These are phyloP conservation scores for Leccinum solheimii DNA, from an alignment of 1,284 basidiomycete genomes.

Conservation along the genomic window DNA sequence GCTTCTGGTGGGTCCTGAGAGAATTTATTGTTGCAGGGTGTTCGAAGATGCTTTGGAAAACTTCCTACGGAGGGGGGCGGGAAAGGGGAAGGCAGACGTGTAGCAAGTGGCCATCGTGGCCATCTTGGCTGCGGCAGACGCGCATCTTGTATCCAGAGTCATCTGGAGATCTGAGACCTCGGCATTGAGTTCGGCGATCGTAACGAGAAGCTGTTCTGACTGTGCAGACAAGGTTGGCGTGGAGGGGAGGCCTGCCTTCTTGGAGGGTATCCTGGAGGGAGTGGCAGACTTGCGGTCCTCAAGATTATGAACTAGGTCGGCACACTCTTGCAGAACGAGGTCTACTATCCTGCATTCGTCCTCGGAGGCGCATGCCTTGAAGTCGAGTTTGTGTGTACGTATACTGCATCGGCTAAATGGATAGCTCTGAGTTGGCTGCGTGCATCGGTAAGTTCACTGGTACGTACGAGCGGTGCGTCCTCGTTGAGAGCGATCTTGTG, in stretches of 20 bases:
- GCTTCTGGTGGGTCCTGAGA: slow-evolving; percentile 47
- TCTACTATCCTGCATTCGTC: too few species aligned
- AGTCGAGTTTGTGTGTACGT: too few species aligned
- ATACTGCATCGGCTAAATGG: too few species aligned
- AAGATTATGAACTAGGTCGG: slow-evolving; percentile 59
- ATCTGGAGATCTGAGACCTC: slow-evolving; percentile 46
- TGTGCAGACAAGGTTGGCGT: slow-evolving; percentile 53
- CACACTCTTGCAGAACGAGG: too few species aligned
- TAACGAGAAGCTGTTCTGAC: slow-evolving; percentile 46
- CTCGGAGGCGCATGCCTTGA: too few species aligned
- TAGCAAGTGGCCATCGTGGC: slow-evolving; percentile 89
- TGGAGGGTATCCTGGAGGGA: slow-evolving; percentile 37
- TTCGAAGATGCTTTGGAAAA: slow-evolving; percentile 83
- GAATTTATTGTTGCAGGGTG: slow-evolving; percentile 66
- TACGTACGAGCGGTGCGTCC: too few species aligned
- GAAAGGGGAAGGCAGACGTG: slow-evolving; percentile 55
- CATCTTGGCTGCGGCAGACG: slow-evolving; percentile 69
- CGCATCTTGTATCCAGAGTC: slow-evolving; percentile 49
- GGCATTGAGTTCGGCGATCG: slow-evolving; percentile 46
- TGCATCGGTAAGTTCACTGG: too few species aligned
- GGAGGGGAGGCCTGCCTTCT: slow-evolving; percentile 49
- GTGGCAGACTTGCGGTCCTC: slow-evolving; percentile 46
- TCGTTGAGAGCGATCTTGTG: too few species aligned
- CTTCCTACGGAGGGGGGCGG: slow-evolving; percentile 50
- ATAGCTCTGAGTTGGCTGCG: too few species aligned